These are phyloP conservation scores for Diutina neorugosa DNA, from an alignment of 1,139 yeast genomes.

Conservation along the genomic window DNA sequence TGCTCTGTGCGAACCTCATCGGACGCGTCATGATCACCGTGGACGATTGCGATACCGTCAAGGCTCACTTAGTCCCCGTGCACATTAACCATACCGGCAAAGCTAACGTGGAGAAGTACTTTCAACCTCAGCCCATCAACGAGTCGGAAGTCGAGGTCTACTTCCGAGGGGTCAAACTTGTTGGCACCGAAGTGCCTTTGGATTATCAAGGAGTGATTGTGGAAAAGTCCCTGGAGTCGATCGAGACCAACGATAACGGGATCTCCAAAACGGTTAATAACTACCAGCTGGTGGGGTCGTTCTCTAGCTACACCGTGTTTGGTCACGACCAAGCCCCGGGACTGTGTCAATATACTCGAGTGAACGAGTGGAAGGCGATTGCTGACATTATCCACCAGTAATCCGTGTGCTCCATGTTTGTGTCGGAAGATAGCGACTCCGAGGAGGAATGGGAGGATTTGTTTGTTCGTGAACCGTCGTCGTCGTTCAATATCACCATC, in stretches of 20 bases:
- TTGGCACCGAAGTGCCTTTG: background rate
- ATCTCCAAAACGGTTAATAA: background rate
- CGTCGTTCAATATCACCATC: background rate
- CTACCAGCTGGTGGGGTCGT: background rate
- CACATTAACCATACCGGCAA: background rate
- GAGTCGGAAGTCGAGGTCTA: background rate
- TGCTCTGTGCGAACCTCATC: too few species aligned
- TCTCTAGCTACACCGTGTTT: background rate
- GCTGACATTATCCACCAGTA: background rate
- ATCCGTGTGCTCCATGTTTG: background rate
- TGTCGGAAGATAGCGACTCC: background rate
- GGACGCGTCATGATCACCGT: background rate
- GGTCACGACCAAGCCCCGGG: background rate
- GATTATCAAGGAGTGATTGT: background rate
- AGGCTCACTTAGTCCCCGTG: background rate
- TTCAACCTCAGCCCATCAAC: background rate
- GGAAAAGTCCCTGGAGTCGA: background rate
- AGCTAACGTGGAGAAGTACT: background rate
- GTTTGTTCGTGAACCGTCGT: background rate
- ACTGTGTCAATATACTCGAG: background rate
- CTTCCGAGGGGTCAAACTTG: background rate
- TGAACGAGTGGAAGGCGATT: slow-evolving; percentile 1
- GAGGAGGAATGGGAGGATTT: background rate
- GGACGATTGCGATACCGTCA: background rate
- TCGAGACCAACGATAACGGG: background rate